Evolutionary conservation across 345 rosid species (phyloP).

Genomic region (Dipteronia sinensis): DNA sequence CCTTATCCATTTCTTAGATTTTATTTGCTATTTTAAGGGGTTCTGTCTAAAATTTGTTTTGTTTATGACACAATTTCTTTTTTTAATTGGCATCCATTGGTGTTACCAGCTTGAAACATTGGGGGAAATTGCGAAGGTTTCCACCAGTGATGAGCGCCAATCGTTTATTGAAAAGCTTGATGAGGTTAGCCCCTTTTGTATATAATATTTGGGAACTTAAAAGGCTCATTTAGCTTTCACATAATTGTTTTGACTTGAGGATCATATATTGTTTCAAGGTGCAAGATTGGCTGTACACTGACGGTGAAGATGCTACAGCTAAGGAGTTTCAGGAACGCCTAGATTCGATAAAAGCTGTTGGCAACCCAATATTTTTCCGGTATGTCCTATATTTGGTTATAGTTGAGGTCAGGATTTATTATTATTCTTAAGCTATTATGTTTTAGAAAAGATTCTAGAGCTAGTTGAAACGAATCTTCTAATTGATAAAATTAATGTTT

Average conservation of each 20-base stretch:
- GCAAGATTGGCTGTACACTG: conserved; percentile 98
- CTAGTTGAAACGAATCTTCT: neutral
- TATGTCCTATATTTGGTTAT: conserved; percentile 20
- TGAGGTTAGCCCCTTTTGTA: conserved; percentile 46
- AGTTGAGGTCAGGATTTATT: neutral
- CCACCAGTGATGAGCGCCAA: conserved; percentile 76
- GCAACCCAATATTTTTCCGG: conserved; percentile 87
- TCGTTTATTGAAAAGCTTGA: conserved; percentile 84
- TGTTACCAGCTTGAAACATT: conserved; percentile 69
- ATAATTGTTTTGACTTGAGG: conserved; percentile 6
- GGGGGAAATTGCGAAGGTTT: conserved; percentile 69
- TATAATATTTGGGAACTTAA: conserved; percentile 3
- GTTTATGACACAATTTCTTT: neutral
- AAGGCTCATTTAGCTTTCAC: neutral
- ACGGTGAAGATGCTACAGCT: conserved; percentile 93
- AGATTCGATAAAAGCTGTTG: conserved; percentile 67
- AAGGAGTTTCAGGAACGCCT: conserved; percentile 67
- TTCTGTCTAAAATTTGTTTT: conserved; percentile 1
- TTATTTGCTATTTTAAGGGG: neutral
- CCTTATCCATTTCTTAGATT: neutral
- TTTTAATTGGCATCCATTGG: conserved; percentile 15
- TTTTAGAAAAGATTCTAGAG: neutral
- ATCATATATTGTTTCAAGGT: conserved; percentile 50
- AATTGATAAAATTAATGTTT: conserved; percentile 15
- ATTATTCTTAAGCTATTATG: neutral